These are phyloP conservation scores for Umbilicus rupestris DNA, from an alignment of 164 flowering plant species.

Conservation along the genomic window DNA sequence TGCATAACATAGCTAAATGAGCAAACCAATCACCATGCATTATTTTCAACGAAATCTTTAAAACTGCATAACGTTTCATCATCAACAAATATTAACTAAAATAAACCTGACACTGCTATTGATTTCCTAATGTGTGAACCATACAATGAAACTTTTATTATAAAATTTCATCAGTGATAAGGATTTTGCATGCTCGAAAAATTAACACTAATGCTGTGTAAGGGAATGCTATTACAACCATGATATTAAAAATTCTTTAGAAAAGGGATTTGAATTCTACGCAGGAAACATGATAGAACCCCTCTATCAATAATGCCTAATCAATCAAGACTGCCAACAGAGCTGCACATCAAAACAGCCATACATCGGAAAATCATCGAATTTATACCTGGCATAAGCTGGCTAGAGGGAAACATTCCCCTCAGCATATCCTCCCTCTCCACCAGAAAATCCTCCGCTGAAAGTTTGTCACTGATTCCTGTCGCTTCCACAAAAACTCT, in stretches of 20 bases:
- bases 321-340: background rate
- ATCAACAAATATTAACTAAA: background rate
- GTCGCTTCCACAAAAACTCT: conserved; percentile 72
- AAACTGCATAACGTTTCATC: background rate
- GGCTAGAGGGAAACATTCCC: conserved; percentile 58
- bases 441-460: conserved; percentile 68
- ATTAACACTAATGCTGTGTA: background rate
- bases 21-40: background rate
- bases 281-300: background rate
- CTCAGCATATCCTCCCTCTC: conserved; percentile 75
- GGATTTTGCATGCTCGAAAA: no score
- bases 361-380: background rate
- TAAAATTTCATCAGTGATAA: no score
- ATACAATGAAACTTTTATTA: background rate
- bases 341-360: background rate
- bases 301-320: background rate
- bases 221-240: background rate
- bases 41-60: background rate
- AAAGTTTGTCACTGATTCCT: conserved; percentile 66
- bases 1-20: background rate
- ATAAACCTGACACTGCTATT: background rate
- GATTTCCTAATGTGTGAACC: background rate
- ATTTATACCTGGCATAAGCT: conserved; percentile 78
- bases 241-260: background rate
- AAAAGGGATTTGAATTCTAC: background rate